These are phyloP conservation scores for Solanum verrucosum DNA, from an alignment of 257 asterid species.

Conservation along the genomic window DNA sequence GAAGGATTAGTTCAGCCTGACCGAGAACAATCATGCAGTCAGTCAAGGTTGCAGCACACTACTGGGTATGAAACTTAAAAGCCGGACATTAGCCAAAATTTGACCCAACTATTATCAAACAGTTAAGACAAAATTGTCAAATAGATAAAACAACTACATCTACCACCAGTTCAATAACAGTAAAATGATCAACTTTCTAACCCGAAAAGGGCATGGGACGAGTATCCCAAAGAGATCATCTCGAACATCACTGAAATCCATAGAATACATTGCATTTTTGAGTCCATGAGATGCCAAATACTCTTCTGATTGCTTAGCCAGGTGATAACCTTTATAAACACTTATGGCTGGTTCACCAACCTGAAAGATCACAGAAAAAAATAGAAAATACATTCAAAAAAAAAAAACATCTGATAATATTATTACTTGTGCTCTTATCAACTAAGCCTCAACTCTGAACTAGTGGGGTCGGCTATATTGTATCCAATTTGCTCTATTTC, in stretches of 20 bases:
- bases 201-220: slow-evolving; percentile 69
- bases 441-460: not conserved
- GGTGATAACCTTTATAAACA: slow-evolving; percentile 69
- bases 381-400: not conserved
- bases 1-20: not conserved
- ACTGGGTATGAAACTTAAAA: not conserved
- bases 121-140: not conserved
- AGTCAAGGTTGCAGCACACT: not conserved
- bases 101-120: not conserved
- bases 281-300: slow-evolving; percentile 73
- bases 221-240: slow-evolving; percentile 80
- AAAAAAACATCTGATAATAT: not conserved
- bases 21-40: not conserved
- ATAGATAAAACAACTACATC: not conserved
- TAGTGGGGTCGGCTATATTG: not conserved
- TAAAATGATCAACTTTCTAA: slow-evolving; percentile 22
- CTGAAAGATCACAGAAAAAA: slow-evolving; percentile 23
- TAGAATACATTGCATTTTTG: slow-evolving; percentile 57
- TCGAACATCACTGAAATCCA: slow-evolving; percentile 41
- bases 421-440: not conserved
- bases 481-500: not conserved
- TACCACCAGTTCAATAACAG: not conserved
- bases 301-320: slow-evolving; percentile 70
- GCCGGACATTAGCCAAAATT: not conserved
- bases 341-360: slow-evolving; percentile 50